Evolutionary conservation across 139 green algal species (phyloP).

Genomic region (Picochlorum sp.): DNA sequence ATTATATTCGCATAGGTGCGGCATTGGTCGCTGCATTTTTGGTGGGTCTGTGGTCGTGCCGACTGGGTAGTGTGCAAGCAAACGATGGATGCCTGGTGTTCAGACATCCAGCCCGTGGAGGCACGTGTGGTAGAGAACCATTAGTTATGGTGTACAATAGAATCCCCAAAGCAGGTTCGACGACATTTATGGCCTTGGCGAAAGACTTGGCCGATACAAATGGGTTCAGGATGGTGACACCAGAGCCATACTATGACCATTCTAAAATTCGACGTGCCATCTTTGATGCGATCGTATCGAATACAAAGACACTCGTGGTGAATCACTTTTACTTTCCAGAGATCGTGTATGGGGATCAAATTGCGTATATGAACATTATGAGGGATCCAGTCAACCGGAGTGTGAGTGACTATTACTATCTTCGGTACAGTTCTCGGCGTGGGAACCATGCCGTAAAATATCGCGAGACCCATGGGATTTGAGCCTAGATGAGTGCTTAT

Average conservation of each 20-base stretch:
- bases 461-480: not conserved
- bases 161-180: conserved; percentile 11
- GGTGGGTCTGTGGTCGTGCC: not conserved
- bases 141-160: conserved; percentile 10
- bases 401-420: not conserved
- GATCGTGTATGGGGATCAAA: not conserved
- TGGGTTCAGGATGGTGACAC: not conserved
- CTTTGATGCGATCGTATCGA: conserved; percentile 1
- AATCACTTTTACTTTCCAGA: conserved; percentile 16
- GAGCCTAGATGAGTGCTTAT: conserved; percentile 9
- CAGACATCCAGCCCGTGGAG: not conserved
- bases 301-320: not conserved
- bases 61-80: not conserved
- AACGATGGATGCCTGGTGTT: not conserved
- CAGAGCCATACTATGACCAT: not conserved
- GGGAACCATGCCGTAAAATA: not conserved
- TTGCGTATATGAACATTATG: conserved; percentile 13
- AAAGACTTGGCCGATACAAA: not conserved
- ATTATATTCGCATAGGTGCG: not conserved
- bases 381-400: conserved; percentile 6
- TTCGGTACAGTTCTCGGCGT: not conserved
- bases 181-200: not conserved
- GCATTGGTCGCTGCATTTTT: not conserved
- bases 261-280: not conserved
- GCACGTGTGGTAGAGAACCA: not conserved